Evolutionary conservation across 805 yeast genomes (phyloP), one percentile per base, ranked within the genome.

Genomic region (Yarrowia porcina): DNA sequence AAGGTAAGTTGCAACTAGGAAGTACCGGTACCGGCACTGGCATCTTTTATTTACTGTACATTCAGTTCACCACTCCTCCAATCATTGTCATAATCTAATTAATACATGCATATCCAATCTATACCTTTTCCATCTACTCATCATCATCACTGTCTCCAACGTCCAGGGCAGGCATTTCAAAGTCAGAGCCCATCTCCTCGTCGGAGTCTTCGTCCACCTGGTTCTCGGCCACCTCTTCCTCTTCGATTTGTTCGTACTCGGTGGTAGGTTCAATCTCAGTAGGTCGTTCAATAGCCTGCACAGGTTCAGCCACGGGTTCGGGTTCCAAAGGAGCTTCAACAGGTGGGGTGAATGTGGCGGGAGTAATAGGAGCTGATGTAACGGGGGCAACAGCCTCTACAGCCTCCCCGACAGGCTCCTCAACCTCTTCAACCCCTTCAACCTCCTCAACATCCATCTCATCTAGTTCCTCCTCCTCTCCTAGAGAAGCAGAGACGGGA

Each of bases 141-240:
- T 65, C 67, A 17, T 65, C 65, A 13, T 79, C 82, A 56, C 77
- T 82, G 30, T 73, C 82, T 50, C 79, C 80, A 8, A 79, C 65
- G 10, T 68, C 77, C 61, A 79, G 74, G 15, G 71, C 74, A 7
- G 86, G 86, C 61, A 82, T 80, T 65, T 82, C 86, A 49, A 82
- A 79, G 66, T 82, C 85, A 18, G 81, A 59, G 13, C 54, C 44
- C 63, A 59, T 59, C 21, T 59, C 63, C 35, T 59, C 63, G 32
- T 38, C 56, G 7, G 42, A 36, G 17, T 60, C 28, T 8, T 25
- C 50, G n/a, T 36, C 67, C 11, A 13, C 65, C 32, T 57, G 50
- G 30, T 38, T 17, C 36, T 52, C 65, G 4, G 38, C 25, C 20
- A 63, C 38, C 13, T 39, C 25, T 6, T 61, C 64, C 23, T 38